Evolutionary conservation across 371 early-diverging fungal genomes (phyloP), one percentile per base, ranked within the genome.

Genomic region (Mucor piriformis): DNA sequence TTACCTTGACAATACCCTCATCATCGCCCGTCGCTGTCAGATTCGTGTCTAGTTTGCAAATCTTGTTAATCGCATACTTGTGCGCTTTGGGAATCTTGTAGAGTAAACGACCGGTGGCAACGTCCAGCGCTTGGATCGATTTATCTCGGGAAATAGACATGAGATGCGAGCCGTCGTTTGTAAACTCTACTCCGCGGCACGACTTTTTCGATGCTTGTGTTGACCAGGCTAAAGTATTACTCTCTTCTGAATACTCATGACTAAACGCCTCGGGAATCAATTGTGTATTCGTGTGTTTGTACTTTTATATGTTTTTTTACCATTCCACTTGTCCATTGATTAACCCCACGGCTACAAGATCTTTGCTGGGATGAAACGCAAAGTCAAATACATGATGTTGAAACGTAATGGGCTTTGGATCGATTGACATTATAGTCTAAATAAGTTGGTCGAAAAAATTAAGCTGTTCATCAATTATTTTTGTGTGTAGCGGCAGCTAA

Each of bases 1-100:
- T 47, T 67, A 88, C 84, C 73, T 93, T 95, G 37, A 96, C 84
- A 27, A 80, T 69, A 8, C 96, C 96, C 15, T 76, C 82, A 70
- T 96, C 96, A 59, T 95, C 95, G 6, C 95, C 96, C 1, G 96
- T 90, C 0, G 92, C 91, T 15, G 94, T 52, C 15, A 88, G 67
- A 49, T 77, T 76, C 56, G 87, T 83, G 52, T 79, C 83, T 33
- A 95, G 60, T 10, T 76, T 69, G n/a, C 70, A 67, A 47, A 95
- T 58, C n/a, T 81, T 59, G 73, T 95, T 93, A 58, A 95, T 84
- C 1, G 95, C 83, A 16, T 83, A 82, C 82, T 90, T 91, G 38
- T 43, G 50, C 15, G 53, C 47, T 61, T 59, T 57, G 24, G 56
- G 37, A 53, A 64, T 40, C 34, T 64, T 64, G 54, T 83, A 64